A percentile compares a stretch with the other conserved stretches of the same genome.
Evolutionary conservation across 305 asterid species (phyloP).

Genomic region (Fraxinus velutina): DNA sequence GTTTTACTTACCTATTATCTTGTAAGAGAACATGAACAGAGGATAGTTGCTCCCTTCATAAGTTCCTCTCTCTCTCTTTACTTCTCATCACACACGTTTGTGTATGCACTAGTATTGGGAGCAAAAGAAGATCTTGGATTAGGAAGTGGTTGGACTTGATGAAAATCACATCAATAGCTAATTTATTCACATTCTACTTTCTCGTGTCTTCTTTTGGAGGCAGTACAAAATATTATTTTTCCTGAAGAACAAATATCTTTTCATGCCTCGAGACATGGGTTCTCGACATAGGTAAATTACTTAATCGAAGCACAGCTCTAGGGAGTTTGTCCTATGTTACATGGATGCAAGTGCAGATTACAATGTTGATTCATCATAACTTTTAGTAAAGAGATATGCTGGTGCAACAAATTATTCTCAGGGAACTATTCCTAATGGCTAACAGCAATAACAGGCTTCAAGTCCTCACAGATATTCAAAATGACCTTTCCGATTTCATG

Average conservation of each 20-base stretch:
- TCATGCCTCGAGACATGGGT: not conserved
- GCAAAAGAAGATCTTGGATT: not conserved
- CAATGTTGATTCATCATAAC: not conserved
- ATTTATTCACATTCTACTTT: not conserved
- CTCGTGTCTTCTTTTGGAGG: not conserved
- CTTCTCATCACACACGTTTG: not conserved
- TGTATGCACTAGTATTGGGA: not conserved
- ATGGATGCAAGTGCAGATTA: not conserved
- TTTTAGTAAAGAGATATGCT: not conserved
- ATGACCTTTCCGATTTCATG: not conserved
- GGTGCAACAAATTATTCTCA: not conserved
- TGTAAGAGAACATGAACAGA: not conserved
- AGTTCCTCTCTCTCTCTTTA: not conserved
- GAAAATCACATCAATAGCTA: not conserved
- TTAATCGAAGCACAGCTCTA: not conserved
- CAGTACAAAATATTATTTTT: not conserved
- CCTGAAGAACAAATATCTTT: not conserved
- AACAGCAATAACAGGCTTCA: not conserved
- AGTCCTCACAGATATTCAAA: not conserved
- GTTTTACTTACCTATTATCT: not conserved
- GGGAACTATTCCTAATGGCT: not conserved
- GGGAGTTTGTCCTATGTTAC: not conserved
- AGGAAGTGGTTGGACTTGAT: not conserved
- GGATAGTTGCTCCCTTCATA: not conserved
- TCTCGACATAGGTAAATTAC: not conserved